Base-by-base conservation (phyloP, 371 early-diverging fungal species). In the Polyrhizophydium stewartii region DNA sequence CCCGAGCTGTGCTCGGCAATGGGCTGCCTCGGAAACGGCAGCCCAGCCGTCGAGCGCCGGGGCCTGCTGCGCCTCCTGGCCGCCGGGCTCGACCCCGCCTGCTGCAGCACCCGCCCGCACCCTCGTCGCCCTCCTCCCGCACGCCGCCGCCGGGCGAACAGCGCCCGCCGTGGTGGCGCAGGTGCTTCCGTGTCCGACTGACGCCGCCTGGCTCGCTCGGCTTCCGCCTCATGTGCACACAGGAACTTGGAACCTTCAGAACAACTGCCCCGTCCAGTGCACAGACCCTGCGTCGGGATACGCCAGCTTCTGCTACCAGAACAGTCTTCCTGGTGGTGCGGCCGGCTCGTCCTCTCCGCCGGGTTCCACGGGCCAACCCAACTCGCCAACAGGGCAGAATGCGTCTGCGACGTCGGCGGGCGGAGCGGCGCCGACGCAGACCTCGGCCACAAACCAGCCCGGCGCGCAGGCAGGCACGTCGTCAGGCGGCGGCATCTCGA, bases 301-400 rank as follows among this genome's bases (percentile, higher is more conserved):
- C 25, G 53, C 10, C 3, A 31, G 53, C 24, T 53, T 32, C 53
- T 53, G 53, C 27, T 53, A 10, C 35, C 30, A 53, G 16, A 53
- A 53, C 32, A 53, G 30, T 7, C 35, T 53, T 9, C 53, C 53
- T 32, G 53, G 53, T 10, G 53, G 53, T 35, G 30, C 53, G 16
- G 25, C 3, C 25, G 53, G 13, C 30, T 7, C 32, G 6, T 6
- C 25, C 3, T 16, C 25, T 53, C 19, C n/a, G 19, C 24, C n/a
- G 5, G 6, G 45, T 19, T 19, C 35, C 35, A 35, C 13, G 7
- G 5, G 19, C 19, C 45, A 45, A 5, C 24, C 3, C 45, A 45
- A n/a, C 45, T 45, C n/a, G n/a, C n/a, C n/a, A n/a, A n/a, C 45
- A 45, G 24, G 19, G 19, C 10, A 19, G n/a, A 45, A 45, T 24